Conservation (phyloP, 108 stramenopile species). For the Aurantiochytrium sp. region DNA sequence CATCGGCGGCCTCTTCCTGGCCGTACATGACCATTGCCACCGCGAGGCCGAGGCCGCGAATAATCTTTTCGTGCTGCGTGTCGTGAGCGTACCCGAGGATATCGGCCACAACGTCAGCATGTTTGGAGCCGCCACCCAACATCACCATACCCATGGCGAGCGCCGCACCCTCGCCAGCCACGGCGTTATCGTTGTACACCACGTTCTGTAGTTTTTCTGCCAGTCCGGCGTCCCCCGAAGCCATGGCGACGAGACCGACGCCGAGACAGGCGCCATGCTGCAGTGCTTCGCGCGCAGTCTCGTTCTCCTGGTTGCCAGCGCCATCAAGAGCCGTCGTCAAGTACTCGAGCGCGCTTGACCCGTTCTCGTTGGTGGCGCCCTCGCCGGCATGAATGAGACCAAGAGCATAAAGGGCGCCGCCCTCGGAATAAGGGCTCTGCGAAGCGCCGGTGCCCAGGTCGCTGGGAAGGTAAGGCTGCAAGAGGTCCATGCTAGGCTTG, state of each 20-base stretch:
- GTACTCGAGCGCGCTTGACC: slow-evolving; percentile 27
- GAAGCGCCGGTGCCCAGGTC: slow-evolving; percentile 43
- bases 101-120: slow-evolving; percentile 60
- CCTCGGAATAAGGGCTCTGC: slow-evolving; percentile 69
- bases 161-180: slow-evolving; percentile 95
- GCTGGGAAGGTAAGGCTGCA: slow-evolving; percentile 94
- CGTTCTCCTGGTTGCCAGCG: neutral
- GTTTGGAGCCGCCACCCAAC: slow-evolving; percentile 79
- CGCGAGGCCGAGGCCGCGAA: slow-evolving; percentile 89
- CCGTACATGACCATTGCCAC: slow-evolving; percentile 87
- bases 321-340: neutral
- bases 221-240: slow-evolving; percentile 59
- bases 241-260: slow-evolving; percentile 90
- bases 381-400: slow-evolving; percentile 93
- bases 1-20: slow-evolving; percentile 93
- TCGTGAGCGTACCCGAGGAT: slow-evolving; percentile 88
- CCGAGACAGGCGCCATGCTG: slow-evolving; percentile 97
- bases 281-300: slow-evolving; percentile 72
- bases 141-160: slow-evolving; percentile 94
- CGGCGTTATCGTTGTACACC: slow-evolving; percentile 89
- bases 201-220: slow-evolving; percentile 83
- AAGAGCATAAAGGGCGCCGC: slow-evolving; percentile 88
- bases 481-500: slow-evolving; percentile 84
- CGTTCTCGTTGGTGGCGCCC: slow-evolving; percentile 55
- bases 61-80: slow-evolving; percentile 97